A percentile compares a stretch with the other conserved stretches of the same genome.
These are phyloP conservation scores for Acacia pycnantha DNA, from an alignment of 331 rosid species.

Conservation along the genomic window DNA sequence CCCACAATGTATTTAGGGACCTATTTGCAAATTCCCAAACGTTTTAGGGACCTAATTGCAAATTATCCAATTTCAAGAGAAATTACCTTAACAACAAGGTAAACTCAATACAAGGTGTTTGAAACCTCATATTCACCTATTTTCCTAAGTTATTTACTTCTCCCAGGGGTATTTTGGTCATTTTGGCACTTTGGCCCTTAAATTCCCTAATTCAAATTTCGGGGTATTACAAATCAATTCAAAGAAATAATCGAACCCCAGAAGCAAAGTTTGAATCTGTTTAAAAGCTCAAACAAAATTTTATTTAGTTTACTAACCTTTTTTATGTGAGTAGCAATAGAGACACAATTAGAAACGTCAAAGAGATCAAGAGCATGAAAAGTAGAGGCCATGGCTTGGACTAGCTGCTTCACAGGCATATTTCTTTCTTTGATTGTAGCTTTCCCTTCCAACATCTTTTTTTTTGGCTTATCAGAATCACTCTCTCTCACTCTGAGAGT, in stretches of 20 bases:
- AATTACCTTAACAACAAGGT: no score
- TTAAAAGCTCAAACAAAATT: neutral
- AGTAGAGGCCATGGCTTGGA: constrained; percentile 78
- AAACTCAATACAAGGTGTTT: no score
- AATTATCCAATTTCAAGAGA: no score
- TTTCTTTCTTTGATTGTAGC: constrained; percentile 60
- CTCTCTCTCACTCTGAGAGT: neutral
- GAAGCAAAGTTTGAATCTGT: neutral
- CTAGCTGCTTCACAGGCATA: constrained; percentile 67
- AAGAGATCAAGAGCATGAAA: constrained; percentile 69
- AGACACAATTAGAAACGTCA: constrained; percentile 58
- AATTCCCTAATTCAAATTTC: no score
- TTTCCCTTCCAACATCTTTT: constrained; percentile 74
- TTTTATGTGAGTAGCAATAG: constrained; percentile 65
- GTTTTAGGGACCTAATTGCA: no score
- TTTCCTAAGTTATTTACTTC: no score
- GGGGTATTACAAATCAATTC: no score
- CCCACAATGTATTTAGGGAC: no score
- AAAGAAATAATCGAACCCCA: neutral
- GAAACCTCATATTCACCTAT: no score
- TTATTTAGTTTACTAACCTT: constrained; percentile 38
- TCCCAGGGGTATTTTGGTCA: no score
- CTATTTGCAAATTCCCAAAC: no score
- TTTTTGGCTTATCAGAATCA: neutral
- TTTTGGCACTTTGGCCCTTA: no score